Conservation (phyloP, 2,329 filamentous ascomycete species). For the Arachnopeziza araneosa region DNA sequence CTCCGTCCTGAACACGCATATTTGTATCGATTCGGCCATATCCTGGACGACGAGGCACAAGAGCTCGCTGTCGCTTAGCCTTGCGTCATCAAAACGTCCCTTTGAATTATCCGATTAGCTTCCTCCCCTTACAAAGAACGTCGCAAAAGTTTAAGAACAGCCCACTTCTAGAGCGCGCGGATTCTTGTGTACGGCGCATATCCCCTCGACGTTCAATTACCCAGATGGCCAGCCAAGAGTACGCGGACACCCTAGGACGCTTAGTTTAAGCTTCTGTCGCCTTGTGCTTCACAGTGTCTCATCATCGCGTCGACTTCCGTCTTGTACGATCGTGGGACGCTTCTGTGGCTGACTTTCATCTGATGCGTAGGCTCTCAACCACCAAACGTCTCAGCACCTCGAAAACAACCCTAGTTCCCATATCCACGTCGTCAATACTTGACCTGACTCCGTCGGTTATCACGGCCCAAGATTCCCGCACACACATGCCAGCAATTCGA, state of each 20-base stretch:
- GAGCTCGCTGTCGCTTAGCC: background rate
- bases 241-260: slow-evolving; percentile 9
- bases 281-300: slow-evolving; percentile 26
- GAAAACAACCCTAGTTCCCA: slow-evolving; percentile 10
- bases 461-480: background rate
- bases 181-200: background rate
- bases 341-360: slow-evolving; percentile 24
- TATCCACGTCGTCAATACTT: slow-evolving; percentile 10
- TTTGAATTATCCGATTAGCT: background rate
- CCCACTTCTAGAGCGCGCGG: no score
- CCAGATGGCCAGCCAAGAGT: background rate
- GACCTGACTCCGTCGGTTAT: background rate
- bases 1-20: no score
- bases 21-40: no score
- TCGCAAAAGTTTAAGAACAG: background rate
- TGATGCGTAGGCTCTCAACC: slow-evolving; percentile 25
- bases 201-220: background rate
- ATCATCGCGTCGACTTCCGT: slow-evolving; percentile 19
- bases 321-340: slow-evolving; percentile 13
- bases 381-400: slow-evolving; percentile 21
- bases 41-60: background rate
- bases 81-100: background rate
- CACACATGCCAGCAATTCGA: background rate
- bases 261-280: slow-evolving; percentile 27
- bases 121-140: background rate